Conservation (phyloP, 257 asterid species). For the Fraxinus excelsior region DNA sequence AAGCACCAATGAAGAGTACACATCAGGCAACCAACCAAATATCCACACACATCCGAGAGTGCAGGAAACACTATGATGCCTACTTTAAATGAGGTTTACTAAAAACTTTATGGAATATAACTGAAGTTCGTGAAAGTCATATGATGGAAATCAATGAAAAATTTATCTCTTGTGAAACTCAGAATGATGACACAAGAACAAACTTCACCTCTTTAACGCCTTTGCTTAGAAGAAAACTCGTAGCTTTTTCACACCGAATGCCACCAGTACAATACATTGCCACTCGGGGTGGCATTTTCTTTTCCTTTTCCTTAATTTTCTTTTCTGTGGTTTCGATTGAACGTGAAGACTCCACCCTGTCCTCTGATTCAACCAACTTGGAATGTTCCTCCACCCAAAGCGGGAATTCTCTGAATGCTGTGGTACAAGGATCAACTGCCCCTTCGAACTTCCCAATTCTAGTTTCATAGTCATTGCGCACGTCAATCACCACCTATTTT, state of each 20-base stretch:
- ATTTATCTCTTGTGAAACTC: not conserved
- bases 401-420: conserved; percentile 90
- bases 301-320: conserved; percentile 40
- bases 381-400: conserved; percentile 76
- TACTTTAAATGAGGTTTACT: not conserved
- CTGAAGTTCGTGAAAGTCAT: not conserved
- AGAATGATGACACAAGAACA: not conserved
- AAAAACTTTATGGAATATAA: not conserved
- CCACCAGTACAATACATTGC: conserved; percentile 99
- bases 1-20: not conserved
- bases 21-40: not conserved
- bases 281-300: conserved; percentile 65
- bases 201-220: conserved; percentile 84
- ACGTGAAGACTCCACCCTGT: conserved; percentile 30
- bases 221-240: conserved; percentile 83
- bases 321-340: conserved; percentile 36
- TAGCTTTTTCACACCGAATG: conserved; percentile 96
- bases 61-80: not conserved
- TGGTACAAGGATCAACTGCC: conserved; percentile 90
- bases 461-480: conserved; percentile 93
- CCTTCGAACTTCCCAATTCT: conserved; percentile 91
- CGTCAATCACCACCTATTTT: conserved; percentile 86
- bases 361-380: conserved; percentile 40
- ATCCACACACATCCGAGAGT: not conserved
- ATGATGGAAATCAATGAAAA: not conserved